Percentiles rank a stretch among this genome's conserved stretches.
These are phyloP conservation scores for Boletus vermiculosoides DNA, from an alignment of 768 basidiomycete species.

Conservation along the genomic window DNA sequence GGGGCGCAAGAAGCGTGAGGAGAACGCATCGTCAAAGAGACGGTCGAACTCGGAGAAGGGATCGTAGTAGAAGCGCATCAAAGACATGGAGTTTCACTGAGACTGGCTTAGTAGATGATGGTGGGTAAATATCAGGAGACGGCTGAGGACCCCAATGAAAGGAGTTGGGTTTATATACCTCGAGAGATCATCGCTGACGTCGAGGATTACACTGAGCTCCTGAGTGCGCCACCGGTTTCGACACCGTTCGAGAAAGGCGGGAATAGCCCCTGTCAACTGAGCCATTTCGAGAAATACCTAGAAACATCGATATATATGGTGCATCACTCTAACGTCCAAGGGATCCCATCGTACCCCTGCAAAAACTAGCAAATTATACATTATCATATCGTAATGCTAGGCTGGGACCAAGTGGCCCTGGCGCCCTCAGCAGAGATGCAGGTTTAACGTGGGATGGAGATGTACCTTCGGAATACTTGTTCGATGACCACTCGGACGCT, in stretches of 20 bases:
- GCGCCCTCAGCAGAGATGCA: neutral
- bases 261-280: neutral
- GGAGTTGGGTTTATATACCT: constrained; percentile 1
- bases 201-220: constrained; percentile 1
- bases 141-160: too few species aligned
- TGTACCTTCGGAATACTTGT: neutral
- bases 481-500: neutral
- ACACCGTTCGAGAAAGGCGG: neutral
- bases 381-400: neutral
- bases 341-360: neutral
- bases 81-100: constrained; percentile 20
- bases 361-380: neutral
- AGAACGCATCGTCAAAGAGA: constrained; percentile 41
- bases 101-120: neutral
- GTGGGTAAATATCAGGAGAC: neutral
- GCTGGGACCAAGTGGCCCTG: neutral
- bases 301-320: too few species aligned
- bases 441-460: neutral
- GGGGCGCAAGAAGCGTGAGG: constrained; percentile 25
- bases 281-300: too few species aligned
- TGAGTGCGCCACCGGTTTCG: neutral
- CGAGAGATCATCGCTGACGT: constrained; percentile 2
- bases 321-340: neutral
- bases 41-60: constrained; percentile 44
- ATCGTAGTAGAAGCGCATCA: constrained; percentile 35